phyloP scores from a whole-genome alignment of 805 yeast genomes.

The Wickerhamomyces ciferrii region DNA sequence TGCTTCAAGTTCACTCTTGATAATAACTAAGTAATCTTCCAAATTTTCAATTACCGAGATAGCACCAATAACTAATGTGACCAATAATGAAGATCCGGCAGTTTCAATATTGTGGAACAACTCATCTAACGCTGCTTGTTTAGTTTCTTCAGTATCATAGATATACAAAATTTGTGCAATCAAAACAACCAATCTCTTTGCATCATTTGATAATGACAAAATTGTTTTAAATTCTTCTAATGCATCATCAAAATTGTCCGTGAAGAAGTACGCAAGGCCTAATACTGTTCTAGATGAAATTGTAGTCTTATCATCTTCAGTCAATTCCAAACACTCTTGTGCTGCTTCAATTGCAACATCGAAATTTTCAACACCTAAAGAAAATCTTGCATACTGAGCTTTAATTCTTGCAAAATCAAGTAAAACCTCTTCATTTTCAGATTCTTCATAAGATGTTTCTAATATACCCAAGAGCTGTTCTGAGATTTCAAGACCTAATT shows the following conservation, averaged over 20 bases:
- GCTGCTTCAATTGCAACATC: conserved; percentile 58
- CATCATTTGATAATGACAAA: conserved; percentile 49
- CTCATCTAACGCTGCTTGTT: conserved; percentile 81
- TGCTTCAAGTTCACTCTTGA: conserved; percentile 57
- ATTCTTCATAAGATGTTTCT: conserved; percentile 51
- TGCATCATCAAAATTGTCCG: conserved; percentile 57
- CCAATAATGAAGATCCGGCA: conserved; percentile 60
- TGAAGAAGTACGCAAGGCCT: conserved; percentile 71
- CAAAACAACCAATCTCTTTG: conserved; percentile 63
- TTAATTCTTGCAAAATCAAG: conserved; percentile 52
- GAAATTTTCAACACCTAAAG: conserved; percentile 54
- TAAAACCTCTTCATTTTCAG: conserved; percentile 43
- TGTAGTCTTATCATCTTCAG: conserved; percentile 29
- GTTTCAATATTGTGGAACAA: conserved; percentile 58
- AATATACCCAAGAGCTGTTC: conserved; percentile 39
- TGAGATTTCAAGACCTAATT: conserved; percentile 45
- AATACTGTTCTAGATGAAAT: conserved; percentile 61
- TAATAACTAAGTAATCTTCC: conserved; percentile 54
- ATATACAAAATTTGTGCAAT: conserved; percentile 79
- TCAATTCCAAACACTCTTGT: conserved; percentile 44
- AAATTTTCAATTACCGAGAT: conserved; percentile 61
- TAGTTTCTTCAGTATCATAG: conserved; percentile 68
- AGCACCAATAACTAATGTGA: conserved; percentile 75
- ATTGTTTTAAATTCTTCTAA: conserved; percentile 62
- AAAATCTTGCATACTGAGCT: conserved; percentile 67